Evolutionary conservation across 352 stramenopile species (phyloP).

Genomic region (Peronosclerospora sorghi): DNA sequence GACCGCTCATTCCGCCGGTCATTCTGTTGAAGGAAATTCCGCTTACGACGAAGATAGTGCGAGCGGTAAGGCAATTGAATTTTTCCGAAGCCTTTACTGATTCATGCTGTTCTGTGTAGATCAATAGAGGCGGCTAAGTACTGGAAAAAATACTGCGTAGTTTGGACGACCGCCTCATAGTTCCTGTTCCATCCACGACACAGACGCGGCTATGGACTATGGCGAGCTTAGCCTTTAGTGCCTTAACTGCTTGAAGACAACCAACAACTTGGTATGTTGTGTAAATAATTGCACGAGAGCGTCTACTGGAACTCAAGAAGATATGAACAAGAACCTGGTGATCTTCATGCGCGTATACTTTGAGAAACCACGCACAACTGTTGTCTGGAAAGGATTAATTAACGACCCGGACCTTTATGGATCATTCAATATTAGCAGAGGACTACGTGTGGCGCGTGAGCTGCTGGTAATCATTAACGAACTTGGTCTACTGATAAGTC

Average conservation of each 20-base stretch:
- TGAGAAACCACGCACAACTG: slow-evolving; percentile 84
- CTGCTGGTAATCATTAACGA: slow-evolving; percentile 81
- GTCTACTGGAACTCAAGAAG: slow-evolving; percentile 58
- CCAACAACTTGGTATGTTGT: neutral
- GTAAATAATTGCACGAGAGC: slow-evolving; percentile 28
- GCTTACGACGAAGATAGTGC: slow-evolving; percentile 59
- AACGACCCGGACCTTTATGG: slow-evolving; percentile 85
- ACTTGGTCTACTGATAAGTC: slow-evolving; percentile 50
- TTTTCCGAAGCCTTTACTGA: neutral
- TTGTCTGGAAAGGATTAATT: slow-evolving; percentile 87
- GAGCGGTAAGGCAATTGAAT: slow-evolving; percentile 25
- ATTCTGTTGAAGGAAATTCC: slow-evolving; percentile 80
- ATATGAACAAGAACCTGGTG: slow-evolving; percentile 71
- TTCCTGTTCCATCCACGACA: slow-evolving; percentile 87
- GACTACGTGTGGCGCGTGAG: slow-evolving; percentile 68
- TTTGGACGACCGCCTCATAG: slow-evolving; percentile 75
- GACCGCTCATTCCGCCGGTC: slow-evolving; percentile 76
- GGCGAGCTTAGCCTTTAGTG: slow-evolving; percentile 12
- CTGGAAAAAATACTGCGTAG: slow-evolving; percentile 65
- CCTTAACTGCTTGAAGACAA: neutral
- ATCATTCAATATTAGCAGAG: slow-evolving; percentile 89
- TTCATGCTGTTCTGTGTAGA: slow-evolving; percentile 11
- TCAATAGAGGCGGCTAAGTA: slow-evolving; percentile 60
- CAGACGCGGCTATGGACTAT: slow-evolving; percentile 80
- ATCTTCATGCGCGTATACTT: slow-evolving; percentile 89